Base-by-base conservation (phyloP, 2,329 filamentous ascomycete species). In the Phoma herbarum region DNA sequence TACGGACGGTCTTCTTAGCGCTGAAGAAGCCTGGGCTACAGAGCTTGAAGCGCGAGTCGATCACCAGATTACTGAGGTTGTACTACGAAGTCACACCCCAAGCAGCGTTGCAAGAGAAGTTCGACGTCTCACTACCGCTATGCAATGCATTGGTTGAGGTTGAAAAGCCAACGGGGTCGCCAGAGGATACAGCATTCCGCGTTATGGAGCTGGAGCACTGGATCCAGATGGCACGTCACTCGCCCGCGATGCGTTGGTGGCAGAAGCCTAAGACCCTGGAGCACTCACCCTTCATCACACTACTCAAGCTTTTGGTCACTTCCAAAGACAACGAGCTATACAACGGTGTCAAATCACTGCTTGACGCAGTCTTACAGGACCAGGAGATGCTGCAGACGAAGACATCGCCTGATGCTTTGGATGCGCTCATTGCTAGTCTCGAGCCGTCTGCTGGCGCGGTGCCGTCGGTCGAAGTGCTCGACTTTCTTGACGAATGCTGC, bases 201-300 rank as follows among this genome's bases (percentile, higher is more conserved):
- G 75, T 90, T 10, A 85, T 93, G 69, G 91, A 96, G 76, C 80
- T 97, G 26, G 89, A 93, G 73, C 91, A 94, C 73, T 81, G 96
- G 18, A 86, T 97, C 18, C 85, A 88, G 28, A 91, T 97, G 72
- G 92, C 93, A 3, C 86, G 88, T 62, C 87, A 89, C 67, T 96
- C 93, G 3, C 88, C 91, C 0, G 88, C 89, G 6, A 95, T 97
- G 88, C 88, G 90, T 62, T 98, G 94, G 94, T 97, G 95, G 80
- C 85, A 90, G 62, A 93, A 91, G 70, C 81, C 84, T 60, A 85
- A 90, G 63, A 83, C 83, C 1, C 80, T 90, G n/a, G 73, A 73
- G 22, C 80, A 86, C 37, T 92, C 90, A 4, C 90, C 90, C 0
- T 92, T 93, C 62, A 86, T 86, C n/a, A 87, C 88, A 0, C 82